Conservation (phyloP, 768 basidiomycete genomes). For the Boletus sp. region DNA sequence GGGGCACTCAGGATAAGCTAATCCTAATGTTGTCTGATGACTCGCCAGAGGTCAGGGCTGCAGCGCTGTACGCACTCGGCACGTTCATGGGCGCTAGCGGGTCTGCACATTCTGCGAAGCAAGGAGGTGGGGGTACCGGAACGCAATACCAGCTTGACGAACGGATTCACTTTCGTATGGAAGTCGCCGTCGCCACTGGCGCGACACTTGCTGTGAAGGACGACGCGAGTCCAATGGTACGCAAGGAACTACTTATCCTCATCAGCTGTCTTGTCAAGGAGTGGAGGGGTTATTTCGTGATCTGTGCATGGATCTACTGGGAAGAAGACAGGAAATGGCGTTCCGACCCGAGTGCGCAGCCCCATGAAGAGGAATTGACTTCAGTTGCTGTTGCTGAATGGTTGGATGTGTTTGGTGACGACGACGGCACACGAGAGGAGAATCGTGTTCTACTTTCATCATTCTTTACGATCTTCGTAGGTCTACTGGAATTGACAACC, state of each 20-base stretch:
- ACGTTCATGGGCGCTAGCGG: slow-evolving; percentile 92
- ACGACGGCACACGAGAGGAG: slow-evolving; percentile 66
- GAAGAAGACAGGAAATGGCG: slow-evolving; percentile 80
- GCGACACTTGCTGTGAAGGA: slow-evolving; percentile 86
- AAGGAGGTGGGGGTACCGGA: slow-evolving; percentile 83
- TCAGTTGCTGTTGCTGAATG: slow-evolving; percentile 72
- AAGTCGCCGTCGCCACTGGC: slow-evolving; percentile 88
- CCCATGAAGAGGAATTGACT: slow-evolving; percentile 69
- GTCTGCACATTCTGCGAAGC: slow-evolving; percentile 58
- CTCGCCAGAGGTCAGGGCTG: slow-evolving; percentile 89
- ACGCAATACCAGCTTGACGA: slow-evolving; percentile 74
- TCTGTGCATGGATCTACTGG: slow-evolving; percentile 96
- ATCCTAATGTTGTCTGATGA: slow-evolving; percentile 78
- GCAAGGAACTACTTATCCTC: slow-evolving; percentile 89
- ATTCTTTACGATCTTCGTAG: slow-evolving; percentile 89
- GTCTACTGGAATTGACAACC: slow-evolving; percentile 84
- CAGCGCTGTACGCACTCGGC: slow-evolving; percentile 86
- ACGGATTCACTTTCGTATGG: slow-evolving; percentile 79
- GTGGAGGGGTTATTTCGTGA: slow-evolving; percentile 93
- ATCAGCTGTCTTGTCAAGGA: slow-evolving; percentile 93
- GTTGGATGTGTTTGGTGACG: slow-evolving; percentile 66
- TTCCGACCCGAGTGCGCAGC: slow-evolving; percentile 30
- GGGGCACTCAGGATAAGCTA: slow-evolving; percentile 77
- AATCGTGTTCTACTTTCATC: slow-evolving; percentile 84
- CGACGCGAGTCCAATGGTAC: slow-evolving; percentile 94